phyloP scores from a whole-genome alignment of 345 rosid genomes.

The Salix udensis region DNA sequence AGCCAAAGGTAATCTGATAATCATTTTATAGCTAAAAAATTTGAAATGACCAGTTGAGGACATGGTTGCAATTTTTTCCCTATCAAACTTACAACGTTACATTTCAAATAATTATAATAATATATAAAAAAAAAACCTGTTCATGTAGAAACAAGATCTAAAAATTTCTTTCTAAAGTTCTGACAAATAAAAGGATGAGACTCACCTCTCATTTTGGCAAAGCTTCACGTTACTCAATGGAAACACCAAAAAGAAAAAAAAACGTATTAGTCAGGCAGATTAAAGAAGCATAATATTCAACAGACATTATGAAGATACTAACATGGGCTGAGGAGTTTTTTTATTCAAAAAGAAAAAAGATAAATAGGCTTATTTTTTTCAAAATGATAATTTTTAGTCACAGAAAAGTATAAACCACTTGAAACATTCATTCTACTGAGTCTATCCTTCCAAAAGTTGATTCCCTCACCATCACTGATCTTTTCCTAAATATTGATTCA shows the following conservation, averaged over 20 bases:
- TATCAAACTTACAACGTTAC: background rate
- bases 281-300: background rate
- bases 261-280: conserved; percentile 28
- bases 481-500: background rate
- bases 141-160: background rate
- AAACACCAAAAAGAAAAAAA: conserved; percentile 25
- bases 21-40: background rate
- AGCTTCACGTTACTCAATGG: conserved; percentile 46
- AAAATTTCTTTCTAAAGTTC: background rate
- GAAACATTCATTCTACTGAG: background rate
- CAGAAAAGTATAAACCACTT: background rate
- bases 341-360: background rate
- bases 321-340: background rate
- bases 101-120: background rate
- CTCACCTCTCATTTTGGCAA: conserved; percentile 90
- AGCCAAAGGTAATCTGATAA: background rate
- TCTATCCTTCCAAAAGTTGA: background rate
- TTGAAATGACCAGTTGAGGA: background rate
- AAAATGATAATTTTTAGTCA: background rate
- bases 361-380: background rate
- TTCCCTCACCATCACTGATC: background rate
- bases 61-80: background rate
- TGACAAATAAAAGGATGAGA: conserved; percentile 16
- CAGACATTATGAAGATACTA: background rate
- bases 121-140: background rate